Base-by-base conservation (phyloP, 192 early-diverging fungal species). In the Coemansia sp. region DNA sequence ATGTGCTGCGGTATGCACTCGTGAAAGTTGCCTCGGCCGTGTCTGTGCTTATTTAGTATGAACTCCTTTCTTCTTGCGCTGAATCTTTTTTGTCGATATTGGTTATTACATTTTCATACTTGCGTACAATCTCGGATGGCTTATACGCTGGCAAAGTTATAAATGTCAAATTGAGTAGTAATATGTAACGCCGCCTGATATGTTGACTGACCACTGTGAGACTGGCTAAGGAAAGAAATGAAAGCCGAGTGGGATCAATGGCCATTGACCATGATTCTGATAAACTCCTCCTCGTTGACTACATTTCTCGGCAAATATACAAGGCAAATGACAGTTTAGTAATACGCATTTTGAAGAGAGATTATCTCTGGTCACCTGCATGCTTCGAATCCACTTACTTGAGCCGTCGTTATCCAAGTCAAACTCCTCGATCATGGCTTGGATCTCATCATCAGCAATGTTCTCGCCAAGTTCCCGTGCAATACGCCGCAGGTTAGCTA, bases 361-460 rank as follows among this genome's bases (percentile, higher is more conserved):
- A 6, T 36, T 19, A 36, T 59, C 27, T 34, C 32, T 37, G 51
- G 51, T 25, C 51, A 23, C 27, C 10, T 2, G 9, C 57, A 59
- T 36, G 46, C 3, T 48, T 34, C 12, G 32, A 31, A 17, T 37
- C 32, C 57, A 87, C 73, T 67, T 87, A 94, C 91, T 94, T 64
- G 87, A 90, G 34, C 93, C 93, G 66, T 94, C 90, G 69, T 91
- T 87, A 78, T 91, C 88, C 78, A 92, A 65, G 70, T 94, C 93
- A 88, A 94, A 94, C 85, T 94, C 93, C 34, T 94, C 92, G 68
- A 94, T 91, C 93, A 94, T 94, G 5, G 91, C 90, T 69, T 92
- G 88, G 60, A 94, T 74, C 73, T 94, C 93, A 8, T 93, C 91
- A 32, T 94, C 92, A 38, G 89, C 86, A 63, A 94, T 75, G 62